Conservation (phyloP, 441 rosid species). For the Adansonia rubrostipa region DNA sequence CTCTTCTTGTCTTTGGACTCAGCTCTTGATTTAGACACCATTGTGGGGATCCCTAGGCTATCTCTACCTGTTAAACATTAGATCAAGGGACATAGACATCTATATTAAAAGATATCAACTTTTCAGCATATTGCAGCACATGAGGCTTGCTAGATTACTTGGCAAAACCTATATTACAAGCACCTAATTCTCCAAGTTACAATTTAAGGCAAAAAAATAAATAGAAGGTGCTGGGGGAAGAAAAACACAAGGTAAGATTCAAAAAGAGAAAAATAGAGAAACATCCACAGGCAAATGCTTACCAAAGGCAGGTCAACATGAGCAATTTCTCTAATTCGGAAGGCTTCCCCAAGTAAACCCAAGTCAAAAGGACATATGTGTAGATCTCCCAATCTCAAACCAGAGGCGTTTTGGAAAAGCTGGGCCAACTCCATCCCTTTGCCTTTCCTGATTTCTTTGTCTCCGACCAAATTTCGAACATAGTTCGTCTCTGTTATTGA, state of each 20-base stretch:
- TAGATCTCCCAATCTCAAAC: slow-evolving; percentile 33
- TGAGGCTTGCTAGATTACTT: neutral
- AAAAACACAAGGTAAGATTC: neutral
- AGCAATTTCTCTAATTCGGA: slow-evolving; percentile 49
- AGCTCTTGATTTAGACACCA: slow-evolving; percentile 34
- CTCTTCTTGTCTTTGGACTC: slow-evolving; percentile 42
- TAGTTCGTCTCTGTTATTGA: slow-evolving; percentile 60
- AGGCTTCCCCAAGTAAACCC: slow-evolving; percentile 56
- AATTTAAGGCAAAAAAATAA: neutral
- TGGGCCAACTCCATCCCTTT: slow-evolving; percentile 70
- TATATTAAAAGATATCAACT: neutral
- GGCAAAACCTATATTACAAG: neutral
- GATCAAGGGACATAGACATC: neutral
- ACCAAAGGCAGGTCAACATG: slow-evolving; percentile 55
- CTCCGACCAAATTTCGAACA: slow-evolving; percentile 62
- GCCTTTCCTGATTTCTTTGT: slow-evolving; percentile 67
- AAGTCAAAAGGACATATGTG: slow-evolving; percentile 53
- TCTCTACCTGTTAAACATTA: slow-evolving; percentile 33
- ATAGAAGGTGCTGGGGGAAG: neutral
- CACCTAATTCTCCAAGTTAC: neutral
- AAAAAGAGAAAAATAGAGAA: neutral
- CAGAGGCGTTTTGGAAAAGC: slow-evolving; percentile 42
- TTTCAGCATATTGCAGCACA: neutral
- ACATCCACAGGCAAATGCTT: slow-evolving; percentile 11
- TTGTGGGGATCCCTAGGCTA: slow-evolving; percentile 37